Percentiles rank a stretch among this genome's conserved stretches.
These are phyloP conservation scores for Lentinula boryana DNA, from an alignment of 768 basidiomycete species.

Conservation along the genomic window DNA sequence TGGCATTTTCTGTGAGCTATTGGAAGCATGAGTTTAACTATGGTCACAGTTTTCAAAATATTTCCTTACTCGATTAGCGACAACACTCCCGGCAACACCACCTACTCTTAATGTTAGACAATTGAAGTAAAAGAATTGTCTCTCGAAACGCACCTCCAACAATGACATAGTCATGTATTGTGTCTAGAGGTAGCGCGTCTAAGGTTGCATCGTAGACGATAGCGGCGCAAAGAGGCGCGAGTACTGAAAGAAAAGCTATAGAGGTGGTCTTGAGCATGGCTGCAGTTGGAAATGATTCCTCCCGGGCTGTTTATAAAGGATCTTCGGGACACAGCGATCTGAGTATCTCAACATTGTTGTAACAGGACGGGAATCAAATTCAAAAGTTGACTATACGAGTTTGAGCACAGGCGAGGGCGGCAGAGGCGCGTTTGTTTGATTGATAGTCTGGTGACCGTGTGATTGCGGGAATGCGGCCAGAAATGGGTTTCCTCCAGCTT, in stretches of 20 bases:
- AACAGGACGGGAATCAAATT: background rate
- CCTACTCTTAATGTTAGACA: background rate
- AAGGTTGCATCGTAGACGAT: background rate
- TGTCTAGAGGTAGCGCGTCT: background rate
- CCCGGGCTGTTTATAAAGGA: background rate
- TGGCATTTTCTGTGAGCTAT: constrained; percentile 14
- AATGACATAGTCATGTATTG: constrained; percentile 22
- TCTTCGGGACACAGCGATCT: background rate
- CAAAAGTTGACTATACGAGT: background rate
- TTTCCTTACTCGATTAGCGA: constrained; percentile 14
- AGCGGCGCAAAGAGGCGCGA: background rate
- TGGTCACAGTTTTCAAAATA: no score
- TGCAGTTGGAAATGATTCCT: background rate
- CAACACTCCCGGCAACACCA: constrained; percentile 23
- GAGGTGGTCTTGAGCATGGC: background rate
- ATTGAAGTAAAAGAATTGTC: background rate
- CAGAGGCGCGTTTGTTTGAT: background rate
- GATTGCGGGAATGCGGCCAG: background rate
- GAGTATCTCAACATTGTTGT: background rate
- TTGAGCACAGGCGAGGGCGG: background rate
- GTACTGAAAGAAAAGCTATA: background rate
- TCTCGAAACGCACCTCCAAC: constrained; percentile 19
- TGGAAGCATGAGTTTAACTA: no score
- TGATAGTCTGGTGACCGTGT: background rate
- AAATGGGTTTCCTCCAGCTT: background rate